Conservation (phyloP, 768 basidiomycete species). For the Podaxis sp. region DNA sequence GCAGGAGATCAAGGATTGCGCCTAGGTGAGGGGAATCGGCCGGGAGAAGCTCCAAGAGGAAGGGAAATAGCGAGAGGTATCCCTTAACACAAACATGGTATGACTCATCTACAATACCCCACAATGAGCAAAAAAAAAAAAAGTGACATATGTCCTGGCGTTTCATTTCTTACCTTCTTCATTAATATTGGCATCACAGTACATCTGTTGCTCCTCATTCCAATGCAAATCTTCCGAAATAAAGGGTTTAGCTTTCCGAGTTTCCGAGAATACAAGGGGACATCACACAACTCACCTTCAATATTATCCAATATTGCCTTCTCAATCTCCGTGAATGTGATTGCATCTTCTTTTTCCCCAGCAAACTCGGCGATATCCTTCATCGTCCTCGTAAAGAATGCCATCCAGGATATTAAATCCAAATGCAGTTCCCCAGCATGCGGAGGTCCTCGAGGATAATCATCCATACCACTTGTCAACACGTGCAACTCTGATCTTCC, state of each 20-base stretch:
- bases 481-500: slow-evolving; percentile 85
- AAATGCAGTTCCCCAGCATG: slow-evolving; percentile 91
- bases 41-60: slow-evolving; percentile 78
- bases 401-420: slow-evolving; percentile 96
- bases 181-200: slow-evolving; percentile 85
- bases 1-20: slow-evolving; percentile 74
- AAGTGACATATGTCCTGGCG: background rate
- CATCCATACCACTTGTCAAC: slow-evolving; percentile 93
- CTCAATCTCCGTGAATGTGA: slow-evolving; percentile 74
- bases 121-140: background rate
- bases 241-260: background rate
- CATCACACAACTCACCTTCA: slow-evolving; percentile 49
- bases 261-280: background rate
- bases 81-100: slow-evolving; percentile 88
- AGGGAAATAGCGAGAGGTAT: slow-evolving; percentile 92
- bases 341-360: slow-evolving; percentile 78
- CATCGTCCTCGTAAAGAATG: slow-evolving; percentile 94
- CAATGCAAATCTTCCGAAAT: slow-evolving; percentile 76
- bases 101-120: slow-evolving; percentile 67
- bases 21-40: slow-evolving; percentile 76
- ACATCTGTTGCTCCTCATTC: slow-evolving; percentile 87
- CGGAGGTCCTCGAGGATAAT: slow-evolving; percentile 88
- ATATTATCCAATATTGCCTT: slow-evolving; percentile 81
- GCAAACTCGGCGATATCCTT: slow-evolving; percentile 82
- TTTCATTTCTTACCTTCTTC: slow-evolving; percentile 59